phyloP scores from a whole-genome alignment of 345 rosid genomes.

The Rhodamnia argentea region DNA sequence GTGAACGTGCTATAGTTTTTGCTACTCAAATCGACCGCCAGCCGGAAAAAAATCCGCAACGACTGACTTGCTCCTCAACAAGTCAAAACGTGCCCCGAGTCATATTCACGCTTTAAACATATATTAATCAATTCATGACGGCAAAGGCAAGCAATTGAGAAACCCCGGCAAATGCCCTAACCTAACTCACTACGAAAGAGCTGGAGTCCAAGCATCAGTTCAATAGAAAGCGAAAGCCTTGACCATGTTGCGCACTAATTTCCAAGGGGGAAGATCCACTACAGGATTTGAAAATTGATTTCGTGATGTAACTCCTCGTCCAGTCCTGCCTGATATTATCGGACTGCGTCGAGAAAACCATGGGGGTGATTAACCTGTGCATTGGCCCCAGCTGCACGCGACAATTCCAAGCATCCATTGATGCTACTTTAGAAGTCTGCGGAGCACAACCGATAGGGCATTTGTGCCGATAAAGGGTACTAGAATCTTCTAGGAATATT shows the following conservation, averaged over 20 bases:
- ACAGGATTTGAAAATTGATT: background rate
- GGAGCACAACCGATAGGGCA: background rate
- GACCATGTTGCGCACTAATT: background rate
- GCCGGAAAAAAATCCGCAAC: background rate
- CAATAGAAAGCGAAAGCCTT: too few species aligned
- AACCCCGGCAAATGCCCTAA: background rate
- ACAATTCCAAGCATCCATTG: background rate
- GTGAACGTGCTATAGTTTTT: background rate
- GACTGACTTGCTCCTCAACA: background rate
- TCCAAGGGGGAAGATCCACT: background rate
- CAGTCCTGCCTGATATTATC: background rate
- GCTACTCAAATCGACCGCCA: background rate
- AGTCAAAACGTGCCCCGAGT: background rate
- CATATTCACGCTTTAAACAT: background rate
- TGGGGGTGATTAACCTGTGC: background rate
- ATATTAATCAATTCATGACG: background rate
- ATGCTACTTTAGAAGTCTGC: background rate
- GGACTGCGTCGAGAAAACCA: background rate
- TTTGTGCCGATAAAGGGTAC: background rate
- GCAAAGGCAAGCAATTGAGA: background rate
- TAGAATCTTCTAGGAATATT: background rate
- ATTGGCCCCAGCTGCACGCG: background rate
- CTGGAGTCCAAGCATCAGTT: background rate
- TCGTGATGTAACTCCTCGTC: background rate
- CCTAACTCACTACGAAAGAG: background rate